phyloP scores from a whole-genome alignment of 352 stramenopile species.

The Globisporangium orthogonon region DNA sequence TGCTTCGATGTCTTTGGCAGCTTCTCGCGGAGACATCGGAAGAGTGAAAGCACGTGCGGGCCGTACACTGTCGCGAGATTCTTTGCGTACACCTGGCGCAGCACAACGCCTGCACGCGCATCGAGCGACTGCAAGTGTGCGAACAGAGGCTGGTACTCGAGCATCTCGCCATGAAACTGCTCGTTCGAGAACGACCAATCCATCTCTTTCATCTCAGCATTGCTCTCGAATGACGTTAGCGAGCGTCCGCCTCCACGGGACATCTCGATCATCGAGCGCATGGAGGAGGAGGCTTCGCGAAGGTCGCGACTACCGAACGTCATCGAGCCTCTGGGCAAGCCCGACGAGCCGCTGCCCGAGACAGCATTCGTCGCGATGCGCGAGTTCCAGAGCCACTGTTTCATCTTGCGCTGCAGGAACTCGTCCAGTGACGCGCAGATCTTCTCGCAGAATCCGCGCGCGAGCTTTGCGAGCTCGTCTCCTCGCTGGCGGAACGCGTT shows the following conservation, averaged over 20 bases:
- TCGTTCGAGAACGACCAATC: constrained; percentile 66
- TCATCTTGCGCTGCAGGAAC: constrained; percentile 44
- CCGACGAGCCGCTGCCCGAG: constrained; percentile 7
- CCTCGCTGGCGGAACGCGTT: constrained; percentile 40
- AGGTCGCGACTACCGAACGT: constrained; percentile 13
- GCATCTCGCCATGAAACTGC: constrained; percentile 34
- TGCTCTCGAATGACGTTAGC: constrained; percentile 30
- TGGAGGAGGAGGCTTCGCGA: constrained; percentile 22
- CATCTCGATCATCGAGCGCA: constrained; percentile 15
- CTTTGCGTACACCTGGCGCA: constrained; percentile 52
- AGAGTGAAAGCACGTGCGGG: constrained; percentile 46
- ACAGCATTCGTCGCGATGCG: constrained; percentile 1
- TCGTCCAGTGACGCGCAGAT: constrained; percentile 40
- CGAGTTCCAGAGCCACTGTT: constrained; percentile 28
- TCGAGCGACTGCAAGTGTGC: constrained; percentile 37
- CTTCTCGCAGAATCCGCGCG: constrained; percentile 43
- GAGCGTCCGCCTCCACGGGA: constrained; percentile 24
- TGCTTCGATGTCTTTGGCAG: constrained; percentile 38
- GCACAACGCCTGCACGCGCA: constrained; percentile 15
- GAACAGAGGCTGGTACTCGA: constrained; percentile 42
- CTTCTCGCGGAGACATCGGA: constrained; percentile 55
- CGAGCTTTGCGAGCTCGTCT: constrained; percentile 46
- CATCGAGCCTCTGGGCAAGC: constrained; percentile 2
- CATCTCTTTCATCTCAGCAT: constrained; percentile 30
- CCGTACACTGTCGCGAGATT: constrained; percentile 44